These are phyloP conservation scores for Telopea speciosissima DNA, from an alignment of 177 flowering plant species.

Conservation along the genomic window DNA sequence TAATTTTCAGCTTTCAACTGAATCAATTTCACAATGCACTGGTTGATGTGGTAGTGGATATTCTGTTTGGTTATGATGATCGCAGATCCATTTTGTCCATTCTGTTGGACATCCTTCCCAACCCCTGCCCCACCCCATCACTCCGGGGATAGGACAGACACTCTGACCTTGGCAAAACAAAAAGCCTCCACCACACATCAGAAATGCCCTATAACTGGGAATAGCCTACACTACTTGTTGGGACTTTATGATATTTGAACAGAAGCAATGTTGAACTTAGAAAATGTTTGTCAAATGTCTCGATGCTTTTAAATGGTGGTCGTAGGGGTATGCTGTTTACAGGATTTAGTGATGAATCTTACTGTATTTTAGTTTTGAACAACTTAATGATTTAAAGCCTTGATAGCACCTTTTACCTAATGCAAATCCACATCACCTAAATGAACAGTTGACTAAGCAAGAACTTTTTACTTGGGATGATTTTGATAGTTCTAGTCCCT, in stretches of 20 bases:
- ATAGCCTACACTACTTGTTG: no score
- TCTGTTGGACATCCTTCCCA: no score
- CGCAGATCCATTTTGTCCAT: neutral
- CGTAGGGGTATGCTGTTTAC: neutral
- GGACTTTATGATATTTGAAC: no score
- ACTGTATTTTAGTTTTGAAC: neutral
- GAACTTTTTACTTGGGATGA: neutral
- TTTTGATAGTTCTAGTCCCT: no score
- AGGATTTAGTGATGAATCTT: neutral
- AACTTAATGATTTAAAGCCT: neutral
- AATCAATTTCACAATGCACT: conserved; percentile 3
- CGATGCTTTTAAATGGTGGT: no score
- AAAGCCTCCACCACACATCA: no score
- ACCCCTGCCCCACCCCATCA: no score
- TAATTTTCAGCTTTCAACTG: neutral
- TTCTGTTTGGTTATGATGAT: neutral
- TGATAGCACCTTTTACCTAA: neutral
- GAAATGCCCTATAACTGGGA: no score
- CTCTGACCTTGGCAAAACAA: no score
- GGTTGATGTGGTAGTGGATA: neutral
- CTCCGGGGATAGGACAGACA: no score
- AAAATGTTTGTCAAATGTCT: no score
- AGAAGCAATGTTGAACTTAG: no score
- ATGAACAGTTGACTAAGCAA: neutral
- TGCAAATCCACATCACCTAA: neutral